Percentiles rank a stretch among this genome's conserved stretches.
These are phyloP conservation scores for Aspergillus steynii DNA, from an alignment of 495 filamentous ascomycete species.

Conservation along the genomic window DNA sequence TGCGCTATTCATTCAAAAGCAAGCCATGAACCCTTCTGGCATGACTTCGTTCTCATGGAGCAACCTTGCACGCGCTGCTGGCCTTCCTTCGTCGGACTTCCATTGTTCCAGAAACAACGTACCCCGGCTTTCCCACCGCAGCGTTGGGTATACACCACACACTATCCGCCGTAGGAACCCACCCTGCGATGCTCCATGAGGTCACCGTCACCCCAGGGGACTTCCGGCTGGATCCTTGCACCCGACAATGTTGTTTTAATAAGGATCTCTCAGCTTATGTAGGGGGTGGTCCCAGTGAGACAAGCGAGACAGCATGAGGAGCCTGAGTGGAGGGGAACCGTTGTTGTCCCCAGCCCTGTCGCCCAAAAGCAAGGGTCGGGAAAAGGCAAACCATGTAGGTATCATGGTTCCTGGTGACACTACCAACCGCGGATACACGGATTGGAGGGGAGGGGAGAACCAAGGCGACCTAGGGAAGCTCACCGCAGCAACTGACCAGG, in stretches of 20 bases:
- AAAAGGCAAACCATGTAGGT: neutral
- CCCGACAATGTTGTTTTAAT: too few species aligned
- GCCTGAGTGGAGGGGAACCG: too few species aligned
- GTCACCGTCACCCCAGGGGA: neutral
- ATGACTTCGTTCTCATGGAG: neutral
- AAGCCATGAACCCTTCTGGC: neutral
- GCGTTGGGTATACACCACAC: too few species aligned
- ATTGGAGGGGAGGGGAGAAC: too few species aligned
- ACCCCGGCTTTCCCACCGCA: neutral
- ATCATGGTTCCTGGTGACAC: neutral
- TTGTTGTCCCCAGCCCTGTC: neutral
- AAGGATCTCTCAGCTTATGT: neutral
- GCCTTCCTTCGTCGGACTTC: too few species aligned
- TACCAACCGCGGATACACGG: neutral
- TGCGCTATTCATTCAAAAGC: constrained; percentile 8
- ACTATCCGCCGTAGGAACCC: too few species aligned
- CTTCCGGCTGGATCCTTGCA: neutral
- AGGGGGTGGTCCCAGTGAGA: neutral
- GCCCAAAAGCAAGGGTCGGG: neutral
- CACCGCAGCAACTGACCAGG: too few species aligned
- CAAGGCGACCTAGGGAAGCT: too few species aligned
- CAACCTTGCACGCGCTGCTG: neutral
- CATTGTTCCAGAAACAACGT: too few species aligned
- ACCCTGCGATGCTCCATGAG: too few species aligned
- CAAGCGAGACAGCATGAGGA: neutral